These are phyloP conservation scores for Creolimax fragrantissima DNA, from an alignment of 78 protist genomes.

Conservation along the genomic window DNA sequence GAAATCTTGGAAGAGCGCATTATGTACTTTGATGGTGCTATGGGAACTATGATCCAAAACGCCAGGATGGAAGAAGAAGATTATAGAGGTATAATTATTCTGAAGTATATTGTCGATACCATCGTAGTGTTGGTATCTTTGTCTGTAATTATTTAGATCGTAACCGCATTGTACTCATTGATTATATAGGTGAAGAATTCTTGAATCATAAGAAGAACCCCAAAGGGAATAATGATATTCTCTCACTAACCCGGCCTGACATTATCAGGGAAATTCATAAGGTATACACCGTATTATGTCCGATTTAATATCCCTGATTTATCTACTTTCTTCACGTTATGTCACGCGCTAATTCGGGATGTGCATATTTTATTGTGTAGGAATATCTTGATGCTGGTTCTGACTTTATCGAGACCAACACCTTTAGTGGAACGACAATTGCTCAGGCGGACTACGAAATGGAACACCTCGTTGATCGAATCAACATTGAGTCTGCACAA, in stretches of 20 bases:
- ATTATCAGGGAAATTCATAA: slow-evolving; percentile 71
- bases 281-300: not conserved
- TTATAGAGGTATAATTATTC: slow-evolving; percentile 59
- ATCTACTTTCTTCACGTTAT: not conserved
- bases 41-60: slow-evolving; percentile 94
- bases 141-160: not conserved
- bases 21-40: slow-evolving; percentile 88
- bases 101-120: no score
- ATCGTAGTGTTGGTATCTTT: no score
- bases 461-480: slow-evolving; percentile 50
- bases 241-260: slow-evolving; percentile 82
- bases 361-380: no score
- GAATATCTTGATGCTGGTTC: slow-evolving; percentile 92
- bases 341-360: no score
- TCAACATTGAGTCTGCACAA: slow-evolving; percentile 63
- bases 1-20: not conserved
- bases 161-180: not conserved
- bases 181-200: slow-evolving; percentile 36
- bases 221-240: slow-evolving; percentile 96
- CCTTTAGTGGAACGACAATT: slow-evolving; percentile 79
- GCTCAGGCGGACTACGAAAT: slow-evolving; percentile 90
- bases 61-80: slow-evolving; percentile 80
- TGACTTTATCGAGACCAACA: slow-evolving; percentile 95
- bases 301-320: not conserved
- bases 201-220: slow-evolving; percentile 67